Base-by-base conservation (phyloP, 164 flowering plant genomes). In the Tinospora cordifolia region DNA sequence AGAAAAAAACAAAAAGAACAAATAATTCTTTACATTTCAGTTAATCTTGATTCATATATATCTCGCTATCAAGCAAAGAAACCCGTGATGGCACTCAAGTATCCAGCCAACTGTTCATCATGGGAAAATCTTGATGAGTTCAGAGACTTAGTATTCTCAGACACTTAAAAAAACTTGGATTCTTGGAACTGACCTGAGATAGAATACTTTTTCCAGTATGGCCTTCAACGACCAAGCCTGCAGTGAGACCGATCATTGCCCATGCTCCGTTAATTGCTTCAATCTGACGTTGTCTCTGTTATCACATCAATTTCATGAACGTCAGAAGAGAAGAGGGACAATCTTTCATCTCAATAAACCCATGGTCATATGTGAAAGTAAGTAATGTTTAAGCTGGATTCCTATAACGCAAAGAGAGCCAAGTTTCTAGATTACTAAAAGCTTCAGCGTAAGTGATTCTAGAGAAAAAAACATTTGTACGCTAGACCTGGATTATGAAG, bases 241-340 rank as follows among this genome's bases (percentile, higher is more conserved):
- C 89, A 6, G 96, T 89, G 14, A 94, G 91, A 73, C 98, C 97
- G 67, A 94, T 82, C 89, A 91, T 90, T 40, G 98, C 98, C 94
- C 93, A 94, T 58, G 95, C 91, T 60, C 98, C 98, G 77, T 94
- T 94, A 21, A 92, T 86, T n/a, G 98, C 96, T 82, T 94, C 98
- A 62, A 89, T 86, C 75, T 69, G 81, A 1, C 89, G 96, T 74
- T 75, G 80, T 69, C 85, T 87, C 97, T 91, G 77, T 58, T 68
- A 25, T 47, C 60, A 19, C 19, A 54, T 5, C 24, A 54, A 19
- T 54, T 4, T 19, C 60, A 54, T 54, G 60, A 19, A 54, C 17
- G 11, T 0, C 60, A 17, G 8, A 24, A 54, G 24, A 19, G 9
- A 3, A n/a, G 60, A 54, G 60, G n/a, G 10, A 21, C 60, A 54